A percentile compares a stretch with the other conserved stretches of the same genome.
These are phyloP conservation scores for Talaromyces pinophilus DNA, from an alignment of 2,329 filamentous ascomycete species.

Conservation along the genomic window DNA sequence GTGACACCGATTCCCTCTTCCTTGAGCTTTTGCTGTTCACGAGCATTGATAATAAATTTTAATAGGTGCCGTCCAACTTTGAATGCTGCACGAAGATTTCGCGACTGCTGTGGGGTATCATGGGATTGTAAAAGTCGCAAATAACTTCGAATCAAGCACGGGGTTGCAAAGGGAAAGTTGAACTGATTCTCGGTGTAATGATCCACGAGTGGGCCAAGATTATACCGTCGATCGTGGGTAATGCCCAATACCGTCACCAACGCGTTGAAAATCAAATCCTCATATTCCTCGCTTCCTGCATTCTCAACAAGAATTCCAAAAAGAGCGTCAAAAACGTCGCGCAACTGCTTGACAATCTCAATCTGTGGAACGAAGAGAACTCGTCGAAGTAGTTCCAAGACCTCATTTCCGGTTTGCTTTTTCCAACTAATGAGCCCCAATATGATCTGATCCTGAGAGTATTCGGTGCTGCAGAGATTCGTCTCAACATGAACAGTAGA, in stretches of 20 bases:
- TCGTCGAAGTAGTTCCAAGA: slow-evolving; percentile 74
- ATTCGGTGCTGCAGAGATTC: slow-evolving; percentile 89
- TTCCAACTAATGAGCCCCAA: slow-evolving; percentile 85
- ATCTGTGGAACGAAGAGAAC: slow-evolving; percentile 95
- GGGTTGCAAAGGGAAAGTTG: slow-evolving; percentile 88
- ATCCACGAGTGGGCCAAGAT: slow-evolving; percentile 85
- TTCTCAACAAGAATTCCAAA: slow-evolving; percentile 91
- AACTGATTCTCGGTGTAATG: slow-evolving; percentile 86
- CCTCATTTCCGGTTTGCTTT: slow-evolving; percentile 68
- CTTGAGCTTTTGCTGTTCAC: slow-evolving; percentile 83
- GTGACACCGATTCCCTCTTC: slow-evolving; percentile 85
- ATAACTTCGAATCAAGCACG: slow-evolving; percentile 84
- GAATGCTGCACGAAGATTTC: slow-evolving; percentile 84
- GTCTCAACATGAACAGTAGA: slow-evolving; percentile 78
- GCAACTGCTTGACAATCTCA: slow-evolving; percentile 91
- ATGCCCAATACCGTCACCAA: slow-evolving; percentile 89
- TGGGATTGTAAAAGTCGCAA: slow-evolving; percentile 78
- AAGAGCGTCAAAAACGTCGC: slow-evolving; percentile 83
- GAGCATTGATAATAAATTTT: slow-evolving; percentile 89
- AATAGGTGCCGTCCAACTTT: slow-evolving; percentile 92
- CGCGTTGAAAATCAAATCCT: slow-evolving; percentile 88
- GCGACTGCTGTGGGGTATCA: slow-evolving; percentile 72
- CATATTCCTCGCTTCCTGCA: slow-evolving; percentile 86
- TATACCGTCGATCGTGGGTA: slow-evolving; percentile 91
- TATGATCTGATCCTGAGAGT: slow-evolving; percentile 87